Percentiles rank a stretch among this genome's conserved stretches.
Evolutionary conservation across 495 filamentous ascomycete genomes (phyloP).

Genomic region (Aspergillus funiculosus): DNA sequence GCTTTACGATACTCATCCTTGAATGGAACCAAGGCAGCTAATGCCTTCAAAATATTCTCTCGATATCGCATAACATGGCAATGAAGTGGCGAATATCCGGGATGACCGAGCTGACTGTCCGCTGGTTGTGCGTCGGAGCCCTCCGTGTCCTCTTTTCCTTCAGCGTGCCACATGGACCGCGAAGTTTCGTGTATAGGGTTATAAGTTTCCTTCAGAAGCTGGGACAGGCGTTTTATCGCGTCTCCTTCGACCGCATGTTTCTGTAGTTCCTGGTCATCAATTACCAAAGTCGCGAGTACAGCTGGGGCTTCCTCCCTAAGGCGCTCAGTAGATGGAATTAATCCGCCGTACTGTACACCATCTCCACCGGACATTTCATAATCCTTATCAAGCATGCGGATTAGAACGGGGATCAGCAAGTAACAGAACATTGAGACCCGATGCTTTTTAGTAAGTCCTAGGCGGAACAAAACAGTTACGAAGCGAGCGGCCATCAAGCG

Average conservation of each 20-base stretch:
- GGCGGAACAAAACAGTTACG: constrained; percentile 67
- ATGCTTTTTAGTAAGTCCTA: constrained; percentile 57
- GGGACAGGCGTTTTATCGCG: constrained; percentile 64
- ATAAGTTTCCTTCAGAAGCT: constrained; percentile 69
- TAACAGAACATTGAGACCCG: constrained; percentile 58
- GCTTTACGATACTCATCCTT: constrained; percentile 81
- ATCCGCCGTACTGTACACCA: constrained; percentile 34
- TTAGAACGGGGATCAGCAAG: constrained; percentile 65
- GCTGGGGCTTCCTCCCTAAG: constrained; percentile 67
- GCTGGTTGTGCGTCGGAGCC: constrained; percentile 21
- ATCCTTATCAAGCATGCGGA: constrained; percentile 62
- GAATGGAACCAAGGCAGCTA: constrained; percentile 71
- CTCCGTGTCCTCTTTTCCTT: constrained; percentile 21
- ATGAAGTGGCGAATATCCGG: constrained; percentile 56
- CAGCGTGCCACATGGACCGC: constrained; percentile 40
- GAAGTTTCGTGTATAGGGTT: constrained; percentile 37
- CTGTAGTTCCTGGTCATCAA: constrained; percentile 69
- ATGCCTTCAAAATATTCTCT: constrained; percentile 68
- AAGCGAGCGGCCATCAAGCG: constrained; percentile 76
- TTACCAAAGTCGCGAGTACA: constrained; percentile 70
- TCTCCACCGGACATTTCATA: constrained; percentile 37
- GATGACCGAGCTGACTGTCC: constrained; percentile 47
- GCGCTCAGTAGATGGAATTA: constrained; percentile 31
- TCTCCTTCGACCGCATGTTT: constrained; percentile 75
- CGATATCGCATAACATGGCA: constrained; percentile 72